Conservation (phyloP, 495 filamentous ascomycete species). For the Parathielavia hyrcaniae region DNA sequence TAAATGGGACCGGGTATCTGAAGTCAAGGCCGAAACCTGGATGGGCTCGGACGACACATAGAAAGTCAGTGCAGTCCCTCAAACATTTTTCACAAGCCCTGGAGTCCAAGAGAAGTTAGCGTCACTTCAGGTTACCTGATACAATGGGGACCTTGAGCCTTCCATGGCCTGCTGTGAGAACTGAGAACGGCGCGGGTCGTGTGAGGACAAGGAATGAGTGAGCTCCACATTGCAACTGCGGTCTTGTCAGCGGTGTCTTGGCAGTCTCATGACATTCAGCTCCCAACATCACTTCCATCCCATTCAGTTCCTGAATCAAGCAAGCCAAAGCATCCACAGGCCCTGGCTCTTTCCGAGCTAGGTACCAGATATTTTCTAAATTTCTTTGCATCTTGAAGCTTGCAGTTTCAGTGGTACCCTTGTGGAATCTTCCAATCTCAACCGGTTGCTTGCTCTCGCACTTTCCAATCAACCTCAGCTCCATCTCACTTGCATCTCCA, state of each 20-base stretch:
- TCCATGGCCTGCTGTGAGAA: neutral
- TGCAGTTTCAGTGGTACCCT: neutral
- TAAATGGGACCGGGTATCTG: too few relatives aligned
- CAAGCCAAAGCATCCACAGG: neutral
- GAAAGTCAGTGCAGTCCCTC: too few relatives aligned
- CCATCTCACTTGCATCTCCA: neutral
- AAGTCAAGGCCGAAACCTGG: too few relatives aligned
- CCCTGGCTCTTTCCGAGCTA: neutral
- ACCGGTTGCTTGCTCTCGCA: neutral
- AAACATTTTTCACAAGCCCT: too few relatives aligned
- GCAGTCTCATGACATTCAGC: constrained; percentile 4
- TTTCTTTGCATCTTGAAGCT: neutral
- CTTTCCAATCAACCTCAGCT: neutral
- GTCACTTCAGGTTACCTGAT: too few relatives aligned
- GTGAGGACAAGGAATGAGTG: too few relatives aligned
- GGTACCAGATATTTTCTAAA: neutral
- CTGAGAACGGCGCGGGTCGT: too few relatives aligned
- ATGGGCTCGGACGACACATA: too few relatives aligned
- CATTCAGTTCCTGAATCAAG: neutral
- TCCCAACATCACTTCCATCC: neutral
- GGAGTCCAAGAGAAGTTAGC: too few relatives aligned
- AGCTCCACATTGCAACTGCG: neutral
- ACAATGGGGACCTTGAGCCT: neutral
- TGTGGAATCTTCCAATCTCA: neutral
- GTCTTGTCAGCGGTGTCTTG: constrained; percentile 10